Evolutionary conservation across 495 filamentous ascomycete genomes (phyloP).

Genomic region (Aspergillus indologenus): DNA sequence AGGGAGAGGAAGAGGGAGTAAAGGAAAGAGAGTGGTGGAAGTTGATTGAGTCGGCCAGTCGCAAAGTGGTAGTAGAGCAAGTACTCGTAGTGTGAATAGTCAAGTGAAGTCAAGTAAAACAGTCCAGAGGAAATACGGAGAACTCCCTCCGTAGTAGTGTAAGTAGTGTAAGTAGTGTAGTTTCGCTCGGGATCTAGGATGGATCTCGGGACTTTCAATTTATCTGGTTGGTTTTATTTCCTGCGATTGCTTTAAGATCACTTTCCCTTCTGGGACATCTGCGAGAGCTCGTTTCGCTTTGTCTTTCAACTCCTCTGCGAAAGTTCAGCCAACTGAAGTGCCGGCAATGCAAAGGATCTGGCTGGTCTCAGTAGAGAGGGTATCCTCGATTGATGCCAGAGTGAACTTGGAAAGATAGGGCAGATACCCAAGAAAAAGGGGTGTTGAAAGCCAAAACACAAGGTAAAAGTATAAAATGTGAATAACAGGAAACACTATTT

Average conservation of each 20-base stretch:
- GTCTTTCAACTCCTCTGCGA: not conserved
- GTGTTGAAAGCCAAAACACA: slow-evolving; percentile 15
- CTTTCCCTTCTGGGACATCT: not conserved
- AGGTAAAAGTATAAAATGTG: slow-evolving; percentile 22
- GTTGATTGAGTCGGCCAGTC: slow-evolving; percentile 3
- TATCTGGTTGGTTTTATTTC: not conserved
- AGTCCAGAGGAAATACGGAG: not conserved
- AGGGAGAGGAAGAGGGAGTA: slow-evolving; percentile 18
- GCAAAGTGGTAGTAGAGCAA: slow-evolving; percentile 1
- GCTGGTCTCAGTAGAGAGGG: not conserved
- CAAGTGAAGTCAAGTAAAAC: not conserved
- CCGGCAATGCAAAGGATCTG: not conserved
- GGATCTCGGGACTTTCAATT: slow-evolving; percentile 7
- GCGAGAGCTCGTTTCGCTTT: not conserved
- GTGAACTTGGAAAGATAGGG: not conserved
- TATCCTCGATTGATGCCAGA: not conserved
- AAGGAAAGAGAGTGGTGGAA: slow-evolving; percentile 5
- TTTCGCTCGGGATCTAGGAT: slow-evolving; percentile 3
- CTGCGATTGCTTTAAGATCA: not conserved
- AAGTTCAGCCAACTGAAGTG: not conserved
- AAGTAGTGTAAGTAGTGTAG: not conserved
- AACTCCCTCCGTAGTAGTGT: not conserved
- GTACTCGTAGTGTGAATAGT: not conserved
- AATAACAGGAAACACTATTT: slow-evolving; percentile 25
- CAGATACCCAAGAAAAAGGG: not conserved